These are phyloP conservation scores for Austroboletus rostrupii DNA, from an alignment of 1,284 basidiomycete genomes.

Conservation along the genomic window DNA sequence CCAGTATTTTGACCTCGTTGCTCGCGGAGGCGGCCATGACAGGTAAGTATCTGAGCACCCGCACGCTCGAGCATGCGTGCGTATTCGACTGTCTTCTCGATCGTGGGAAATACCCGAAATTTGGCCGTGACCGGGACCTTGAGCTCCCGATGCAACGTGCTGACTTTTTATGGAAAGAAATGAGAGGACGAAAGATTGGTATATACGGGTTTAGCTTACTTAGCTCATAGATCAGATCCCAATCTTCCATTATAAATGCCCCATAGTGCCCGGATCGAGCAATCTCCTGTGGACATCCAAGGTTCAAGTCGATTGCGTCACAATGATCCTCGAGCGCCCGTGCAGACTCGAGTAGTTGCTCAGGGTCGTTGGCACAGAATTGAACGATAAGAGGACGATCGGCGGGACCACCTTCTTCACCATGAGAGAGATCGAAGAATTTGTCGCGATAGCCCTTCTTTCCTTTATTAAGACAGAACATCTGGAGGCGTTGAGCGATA, in stretches of 20 bases:
- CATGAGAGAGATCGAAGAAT: slow-evolving; percentile 66
- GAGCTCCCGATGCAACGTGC: slow-evolving; percentile 79
- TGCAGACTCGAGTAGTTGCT: slow-evolving; percentile 74
- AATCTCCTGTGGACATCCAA: slow-evolving; percentile 97
- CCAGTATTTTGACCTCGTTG: slow-evolving; percentile 85
- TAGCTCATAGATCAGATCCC: slow-evolving; percentile 79
- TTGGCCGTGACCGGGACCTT: slow-evolving; percentile 93
- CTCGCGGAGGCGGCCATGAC: slow-evolving; percentile 88
- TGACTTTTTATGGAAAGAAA: slow-evolving; percentile 49
- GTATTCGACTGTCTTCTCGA: slow-evolving; percentile 88
- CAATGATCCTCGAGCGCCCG: slow-evolving; percentile 70
- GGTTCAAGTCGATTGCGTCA: slow-evolving; percentile 93
- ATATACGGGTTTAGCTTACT: slow-evolving; percentile 50
- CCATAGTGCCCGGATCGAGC: slow-evolving; percentile 87
- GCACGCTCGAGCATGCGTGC: slow-evolving; percentile 93
- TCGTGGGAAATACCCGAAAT: slow-evolving; percentile 85
- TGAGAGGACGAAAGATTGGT: not conserved
- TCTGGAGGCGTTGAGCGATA: slow-evolving; percentile 32
- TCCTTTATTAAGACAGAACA: slow-evolving; percentile 56
- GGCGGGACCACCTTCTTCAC: slow-evolving; percentile 58
- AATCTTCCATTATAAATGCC: slow-evolving; percentile 90
- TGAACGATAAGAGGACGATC: slow-evolving; percentile 91
- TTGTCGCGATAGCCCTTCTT: slow-evolving; percentile 55
- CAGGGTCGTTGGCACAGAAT: slow-evolving; percentile 90
- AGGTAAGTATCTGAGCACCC: slow-evolving; percentile 92